phyloP scores from a whole-genome alignment of 1,284 basidiomycete genomes.

The Tetrapyrgos nigripes region DNA sequence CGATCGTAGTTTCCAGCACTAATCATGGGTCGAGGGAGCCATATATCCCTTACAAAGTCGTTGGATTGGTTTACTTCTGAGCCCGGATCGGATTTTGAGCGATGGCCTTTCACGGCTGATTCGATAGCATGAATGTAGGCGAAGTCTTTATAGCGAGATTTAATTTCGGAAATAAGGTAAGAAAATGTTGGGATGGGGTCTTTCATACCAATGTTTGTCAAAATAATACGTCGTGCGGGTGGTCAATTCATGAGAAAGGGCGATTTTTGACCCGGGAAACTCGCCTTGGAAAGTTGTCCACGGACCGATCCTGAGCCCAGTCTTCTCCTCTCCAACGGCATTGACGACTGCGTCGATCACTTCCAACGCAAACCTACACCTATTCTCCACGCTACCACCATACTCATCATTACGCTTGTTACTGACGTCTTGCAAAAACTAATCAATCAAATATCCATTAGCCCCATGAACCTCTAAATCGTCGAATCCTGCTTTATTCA shows the following conservation, averaged over 20 bases:
- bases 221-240: constrained; percentile 29
- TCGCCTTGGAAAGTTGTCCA: constrained; percentile 46
- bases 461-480: constrained; percentile 44
- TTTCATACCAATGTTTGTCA: constrained; percentile 41
- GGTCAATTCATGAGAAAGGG: constrained; percentile 23
- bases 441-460: constrained; percentile 49
- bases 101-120: constrained; percentile 25
- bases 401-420: constrained; percentile 62
- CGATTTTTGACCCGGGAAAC: neutral
- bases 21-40: constrained; percentile 40
- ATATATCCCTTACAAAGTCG: constrained; percentile 38
- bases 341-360: constrained; percentile 47
- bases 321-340: constrained; percentile 44
- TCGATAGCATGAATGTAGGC: constrained; percentile 58
- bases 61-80: constrained; percentile 21
- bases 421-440: constrained; percentile 46
- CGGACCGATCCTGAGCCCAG: constrained; percentile 59
- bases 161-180: constrained; percentile 32
- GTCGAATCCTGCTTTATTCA: constrained; percentile 52
- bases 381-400: constrained; percentile 59
- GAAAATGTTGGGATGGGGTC: constrained; percentile 45
- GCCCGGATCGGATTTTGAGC: neutral
- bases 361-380: constrained; percentile 54
- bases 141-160: constrained; percentile 40
- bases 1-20: constrained; percentile 41